These are phyloP conservation scores for Tilletia horrida DNA, from an alignment of 1,284 basidiomycete species.

Conservation along the genomic window DNA sequence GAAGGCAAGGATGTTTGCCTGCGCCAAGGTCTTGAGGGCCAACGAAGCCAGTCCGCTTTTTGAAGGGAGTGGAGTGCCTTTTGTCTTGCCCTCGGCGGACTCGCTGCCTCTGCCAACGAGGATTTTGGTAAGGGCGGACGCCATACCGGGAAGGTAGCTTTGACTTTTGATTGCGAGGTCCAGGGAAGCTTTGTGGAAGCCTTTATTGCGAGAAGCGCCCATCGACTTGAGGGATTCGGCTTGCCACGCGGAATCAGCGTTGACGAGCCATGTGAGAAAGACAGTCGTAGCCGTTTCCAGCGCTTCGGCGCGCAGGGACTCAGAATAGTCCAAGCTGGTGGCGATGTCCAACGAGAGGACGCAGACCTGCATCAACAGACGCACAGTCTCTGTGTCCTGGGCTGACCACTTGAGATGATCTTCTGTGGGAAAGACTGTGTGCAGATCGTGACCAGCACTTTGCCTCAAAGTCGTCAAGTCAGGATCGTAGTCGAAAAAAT, in stretches of 20 bases:
- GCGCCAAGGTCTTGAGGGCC: background rate
- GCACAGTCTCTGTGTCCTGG: background rate
- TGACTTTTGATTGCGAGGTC: background rate
- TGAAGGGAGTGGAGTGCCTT: background rate
- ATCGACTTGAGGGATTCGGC: background rate
- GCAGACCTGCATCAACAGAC: slow-evolving; percentile 10
- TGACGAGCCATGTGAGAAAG: slow-evolving; percentile 3
- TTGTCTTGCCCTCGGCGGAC: background rate
- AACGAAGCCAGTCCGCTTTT: background rate
- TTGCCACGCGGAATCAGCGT: background rate
- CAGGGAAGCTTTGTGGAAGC: background rate
- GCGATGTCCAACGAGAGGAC: slow-evolving; percentile 1
- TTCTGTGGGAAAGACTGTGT: background rate
- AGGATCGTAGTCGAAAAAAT: slow-evolving; percentile 14
- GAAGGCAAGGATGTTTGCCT: slow-evolving; percentile 4
- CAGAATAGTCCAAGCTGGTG: background rate
- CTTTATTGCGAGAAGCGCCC: background rate
- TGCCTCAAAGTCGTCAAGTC: background rate
- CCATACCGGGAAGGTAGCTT: background rate
- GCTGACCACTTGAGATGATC: background rate
- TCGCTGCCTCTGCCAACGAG: background rate
- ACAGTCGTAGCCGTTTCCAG: background rate
- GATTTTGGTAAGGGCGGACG: background rate
- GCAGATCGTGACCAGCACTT: background rate
- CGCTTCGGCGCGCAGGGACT: background rate